Evolutionary conservation across 2,329 filamentous ascomycete species (phyloP).

Genomic region (Aspergillus glaucus): DNA sequence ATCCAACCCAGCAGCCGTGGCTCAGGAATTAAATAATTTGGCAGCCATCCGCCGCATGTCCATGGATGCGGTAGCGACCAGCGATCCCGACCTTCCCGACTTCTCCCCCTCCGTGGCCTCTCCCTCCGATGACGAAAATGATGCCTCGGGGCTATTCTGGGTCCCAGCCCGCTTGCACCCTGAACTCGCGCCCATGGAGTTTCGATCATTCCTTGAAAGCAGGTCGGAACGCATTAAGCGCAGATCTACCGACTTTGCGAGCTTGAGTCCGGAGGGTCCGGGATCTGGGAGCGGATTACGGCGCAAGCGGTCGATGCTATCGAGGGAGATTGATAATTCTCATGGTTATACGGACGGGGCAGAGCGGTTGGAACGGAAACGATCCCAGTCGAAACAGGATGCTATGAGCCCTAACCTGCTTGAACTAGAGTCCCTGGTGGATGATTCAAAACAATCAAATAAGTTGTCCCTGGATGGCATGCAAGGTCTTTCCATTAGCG

Average conservation of each 20-base stretch:
- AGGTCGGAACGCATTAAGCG: conserved; percentile 84
- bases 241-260: conserved; percentile 65
- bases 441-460: conserved; percentile 65
- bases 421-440: conserved; percentile 73
- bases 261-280: conserved; percentile 50
- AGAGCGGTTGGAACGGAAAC: conserved; percentile 68
- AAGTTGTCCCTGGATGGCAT: conserved; percentile 46
- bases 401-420: conserved; percentile 58
- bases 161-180: conserved; percentile 91
- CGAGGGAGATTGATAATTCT: conserved; percentile 76
- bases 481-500: conserved; percentile 38
- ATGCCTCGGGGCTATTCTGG: conserved; percentile 86
- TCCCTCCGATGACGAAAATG: conserved; percentile 64
- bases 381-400: conserved; percentile 53
- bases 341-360: conserved; percentile 75
- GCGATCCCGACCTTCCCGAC: conserved; percentile 52
- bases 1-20: conserved; percentile 80
- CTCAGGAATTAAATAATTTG: conserved; percentile 85
- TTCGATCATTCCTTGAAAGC: conserved; percentile 93
- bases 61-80: conserved; percentile 70
- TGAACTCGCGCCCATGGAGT: conserved; percentile 89
- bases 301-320: conserved; percentile 93
- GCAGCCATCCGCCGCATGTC: conserved; percentile 88
- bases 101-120: conserved; percentile 37
- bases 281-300: conserved; percentile 56